Evolutionary conservation across 371 early-diverging fungal genomes (phyloP).

Genomic region (Mycotypha africana): DNA sequence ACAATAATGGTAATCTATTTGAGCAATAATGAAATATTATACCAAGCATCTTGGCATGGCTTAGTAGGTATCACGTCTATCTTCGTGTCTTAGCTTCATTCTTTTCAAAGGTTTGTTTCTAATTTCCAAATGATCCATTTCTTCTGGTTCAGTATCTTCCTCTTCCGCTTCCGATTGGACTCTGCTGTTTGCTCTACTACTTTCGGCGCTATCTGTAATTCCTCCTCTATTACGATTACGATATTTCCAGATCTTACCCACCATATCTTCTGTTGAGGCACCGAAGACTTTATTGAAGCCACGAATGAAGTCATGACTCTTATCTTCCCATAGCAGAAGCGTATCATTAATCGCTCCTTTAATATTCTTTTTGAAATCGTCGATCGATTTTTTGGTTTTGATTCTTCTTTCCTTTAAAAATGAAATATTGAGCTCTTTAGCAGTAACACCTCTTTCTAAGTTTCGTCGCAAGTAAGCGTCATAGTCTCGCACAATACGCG

Average conservation of each 20-base stretch:
- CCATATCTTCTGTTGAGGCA: constrained; percentile 52
- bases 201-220: constrained; percentile 17
- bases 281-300: constrained; percentile 70
- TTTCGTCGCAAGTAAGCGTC: constrained; percentile 92
- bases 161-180: constrained; percentile 12
- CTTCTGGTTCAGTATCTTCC: background rate
- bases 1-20: no score
- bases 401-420: constrained; percentile 81
- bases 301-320: constrained; percentile 64
- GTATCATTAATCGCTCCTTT: constrained; percentile 61
- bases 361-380: constrained; percentile 63
- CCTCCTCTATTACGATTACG: constrained; percentile 17
- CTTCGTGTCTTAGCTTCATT: no score
- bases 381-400: constrained; percentile 66
- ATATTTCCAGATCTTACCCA: constrained; percentile 32
- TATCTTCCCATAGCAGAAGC: constrained; percentile 62
- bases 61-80: no score
- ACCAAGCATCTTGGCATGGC: no score
- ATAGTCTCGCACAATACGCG: constrained; percentile 94
- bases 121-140: no score
- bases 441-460: constrained; percentile 86
- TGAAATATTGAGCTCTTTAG: constrained; percentile 89
- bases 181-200: constrained; percentile 18
- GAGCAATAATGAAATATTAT: no score
- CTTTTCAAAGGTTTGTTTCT: no score